Evolutionary conservation across 23 red algal genomes (phyloP).

Genomic region (Cyanidioschyzon merolae): DNA sequence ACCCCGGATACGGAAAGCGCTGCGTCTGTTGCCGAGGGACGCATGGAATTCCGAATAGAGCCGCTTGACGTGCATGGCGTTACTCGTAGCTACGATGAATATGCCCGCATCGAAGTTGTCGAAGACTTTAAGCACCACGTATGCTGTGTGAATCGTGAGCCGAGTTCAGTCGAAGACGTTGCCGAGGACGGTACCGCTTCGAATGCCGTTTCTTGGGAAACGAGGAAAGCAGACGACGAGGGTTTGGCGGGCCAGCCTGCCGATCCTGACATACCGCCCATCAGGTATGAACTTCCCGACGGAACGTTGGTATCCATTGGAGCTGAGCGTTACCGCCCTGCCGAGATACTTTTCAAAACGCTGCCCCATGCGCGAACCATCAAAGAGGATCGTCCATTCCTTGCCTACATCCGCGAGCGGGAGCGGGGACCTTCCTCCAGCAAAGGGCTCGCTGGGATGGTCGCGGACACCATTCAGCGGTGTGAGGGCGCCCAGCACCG

Average conservation of each 20-base stretch:
- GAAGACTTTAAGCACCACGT: conserved; percentile 64
- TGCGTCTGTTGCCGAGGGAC: background rate
- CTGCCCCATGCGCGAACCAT: conserved; percentile 5
- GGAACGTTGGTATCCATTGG: conserved; percentile 60
- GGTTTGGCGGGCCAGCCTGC: background rate
- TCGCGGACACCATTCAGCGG: conserved; percentile 50
- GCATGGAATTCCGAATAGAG: conserved; percentile 28
- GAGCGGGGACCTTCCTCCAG: background rate
- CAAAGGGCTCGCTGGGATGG: conserved; percentile 50
- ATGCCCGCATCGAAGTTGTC: conserved; percentile 33
- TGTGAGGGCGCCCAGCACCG: conserved; percentile 58
- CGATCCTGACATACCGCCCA: conserved; percentile 13
- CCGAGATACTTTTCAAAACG: conserved; percentile 22
- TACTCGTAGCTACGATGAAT: conserved; percentile 28
- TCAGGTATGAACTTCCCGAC: conserved; percentile 54
- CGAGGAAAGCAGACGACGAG: background rate
- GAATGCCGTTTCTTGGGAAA: background rate
- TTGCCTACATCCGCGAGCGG: background rate
- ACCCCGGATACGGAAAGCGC: background rate
- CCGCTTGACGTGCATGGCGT: conserved; percentile 40
- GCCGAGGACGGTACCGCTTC: background rate
- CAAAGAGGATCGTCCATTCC: conserved; percentile 3
- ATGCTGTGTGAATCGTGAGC: conserved; percentile 66
- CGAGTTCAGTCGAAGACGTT: conserved; percentile 18
- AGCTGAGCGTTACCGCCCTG: conserved; percentile 33